Evolutionary conservation across 768 basidiomycete genomes (phyloP).

Genomic region (Austroboletus festivus): DNA sequence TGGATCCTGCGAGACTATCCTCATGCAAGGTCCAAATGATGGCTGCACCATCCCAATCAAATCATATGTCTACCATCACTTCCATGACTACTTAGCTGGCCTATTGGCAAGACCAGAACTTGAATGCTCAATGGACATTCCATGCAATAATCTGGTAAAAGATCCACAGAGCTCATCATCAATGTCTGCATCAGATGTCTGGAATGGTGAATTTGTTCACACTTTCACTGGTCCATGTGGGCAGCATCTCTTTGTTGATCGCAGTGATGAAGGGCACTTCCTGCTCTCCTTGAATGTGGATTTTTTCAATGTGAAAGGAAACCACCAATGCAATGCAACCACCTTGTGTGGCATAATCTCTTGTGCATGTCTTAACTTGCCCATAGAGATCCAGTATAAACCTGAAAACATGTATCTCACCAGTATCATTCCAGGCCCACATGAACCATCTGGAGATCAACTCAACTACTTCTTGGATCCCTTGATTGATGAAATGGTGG

Average conservation of each 20-base stretch:
- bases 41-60: background rate
- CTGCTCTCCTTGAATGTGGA: constrained; percentile 31
- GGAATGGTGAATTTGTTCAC: background rate
- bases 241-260: constrained; percentile 18
- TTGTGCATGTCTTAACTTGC: constrained; percentile 34
- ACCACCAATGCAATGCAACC: constrained; percentile 19
- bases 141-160: background rate
- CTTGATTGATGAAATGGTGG: constrained; percentile 28
- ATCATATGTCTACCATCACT: background rate
- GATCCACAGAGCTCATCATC: background rate
- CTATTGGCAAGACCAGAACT: constrained; percentile 3
- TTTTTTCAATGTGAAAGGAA: constrained; percentile 35
- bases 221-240: constrained; percentile 11
- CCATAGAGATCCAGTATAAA: constrained; percentile 28
- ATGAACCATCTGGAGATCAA: constrained; percentile 24
- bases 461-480: constrained; percentile 31
- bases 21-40: background rate
- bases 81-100: background rate
- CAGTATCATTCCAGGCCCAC: constrained; percentile 30
- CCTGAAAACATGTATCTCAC: constrained; percentile 34
- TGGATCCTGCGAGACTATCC: background rate
- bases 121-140: constrained; percentile 6
- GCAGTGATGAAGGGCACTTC: background rate
- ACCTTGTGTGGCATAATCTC: constrained; percentile 33
- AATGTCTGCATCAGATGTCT: background rate